These are phyloP conservation scores for Litchi chinensis DNA, from an alignment of 345 rosid genomes.

Conservation along the genomic window DNA sequence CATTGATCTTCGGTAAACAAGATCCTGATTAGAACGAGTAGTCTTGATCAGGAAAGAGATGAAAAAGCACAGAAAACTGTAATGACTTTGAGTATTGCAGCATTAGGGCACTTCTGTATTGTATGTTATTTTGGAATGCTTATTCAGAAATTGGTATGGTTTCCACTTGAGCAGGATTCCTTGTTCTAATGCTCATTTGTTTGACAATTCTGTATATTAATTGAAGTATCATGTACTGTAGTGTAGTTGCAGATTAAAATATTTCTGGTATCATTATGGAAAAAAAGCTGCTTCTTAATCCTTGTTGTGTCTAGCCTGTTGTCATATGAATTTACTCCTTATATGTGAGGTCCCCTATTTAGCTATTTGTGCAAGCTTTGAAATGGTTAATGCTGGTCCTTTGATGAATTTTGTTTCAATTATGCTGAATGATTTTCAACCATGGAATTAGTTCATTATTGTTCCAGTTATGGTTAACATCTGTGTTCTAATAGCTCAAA, in stretches of 20 bases:
- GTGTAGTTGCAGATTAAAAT: slow-evolving; percentile 23
- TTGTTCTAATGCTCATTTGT: slow-evolving; percentile 25
- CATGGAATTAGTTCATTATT: neutral
- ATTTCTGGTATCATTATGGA: slow-evolving; percentile 17
- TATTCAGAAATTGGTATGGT: slow-evolving; percentile 25
- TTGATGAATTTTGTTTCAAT: neutral
- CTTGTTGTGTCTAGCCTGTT: slow-evolving; percentile 1
- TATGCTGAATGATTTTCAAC: too few relatives aligned
- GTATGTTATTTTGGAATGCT: slow-evolving; percentile 22
- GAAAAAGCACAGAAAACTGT: neutral
- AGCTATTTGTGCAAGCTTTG: neutral
- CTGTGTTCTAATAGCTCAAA: neutral
- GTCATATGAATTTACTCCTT: neutral
- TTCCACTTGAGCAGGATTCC: slow-evolving; percentile 26
- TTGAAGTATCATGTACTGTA: slow-evolving; percentile 25
- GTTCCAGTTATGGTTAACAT: neutral
- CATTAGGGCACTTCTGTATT: slow-evolving; percentile 24
- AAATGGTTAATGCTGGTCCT: neutral
- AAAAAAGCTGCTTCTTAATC: slow-evolving; percentile 18
- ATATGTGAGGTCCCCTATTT: neutral
- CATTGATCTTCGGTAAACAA: slow-evolving; percentile 38
- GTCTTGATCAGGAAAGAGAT: neutral
- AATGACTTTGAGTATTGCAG: slow-evolving; percentile 3
- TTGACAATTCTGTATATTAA: slow-evolving; percentile 35
- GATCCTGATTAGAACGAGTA: slow-evolving; percentile 37